These are phyloP conservation scores for Myrica gale DNA, from an alignment of 306 rosid genomes.

Conservation along the genomic window DNA sequence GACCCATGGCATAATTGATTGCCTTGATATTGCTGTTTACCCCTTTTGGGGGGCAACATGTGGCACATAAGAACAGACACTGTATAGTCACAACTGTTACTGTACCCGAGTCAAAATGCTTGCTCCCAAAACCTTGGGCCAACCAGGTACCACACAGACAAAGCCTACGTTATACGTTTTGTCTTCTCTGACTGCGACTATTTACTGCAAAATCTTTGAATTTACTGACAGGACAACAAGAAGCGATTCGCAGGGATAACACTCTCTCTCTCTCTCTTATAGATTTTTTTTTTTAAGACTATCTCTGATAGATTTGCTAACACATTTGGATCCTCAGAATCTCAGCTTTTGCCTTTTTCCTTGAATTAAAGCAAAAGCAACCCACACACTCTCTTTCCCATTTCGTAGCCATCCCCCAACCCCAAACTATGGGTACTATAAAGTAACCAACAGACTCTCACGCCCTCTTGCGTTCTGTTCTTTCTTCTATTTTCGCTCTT, in stretches of 20 bases:
- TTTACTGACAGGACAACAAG: slow-evolving; percentile 42
- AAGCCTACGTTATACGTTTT: slow-evolving; percentile 27
- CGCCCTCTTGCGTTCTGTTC: not conserved
- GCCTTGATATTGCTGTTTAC: no score
- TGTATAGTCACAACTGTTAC: not conserved
- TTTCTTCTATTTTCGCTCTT: not conserved
- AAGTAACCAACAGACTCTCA: not conserved
- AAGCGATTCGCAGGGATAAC: slow-evolving; percentile 48
- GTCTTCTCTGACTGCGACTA: slow-evolving; percentile 39
- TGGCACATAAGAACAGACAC: not conserved
- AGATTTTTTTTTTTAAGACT: no score
- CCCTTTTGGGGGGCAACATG: no score
- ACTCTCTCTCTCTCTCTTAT: slow-evolving; percentile 2
- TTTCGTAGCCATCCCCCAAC: not conserved
- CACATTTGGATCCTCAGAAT: slow-evolving; percentile 81
- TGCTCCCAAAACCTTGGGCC: slow-evolving; percentile 5
- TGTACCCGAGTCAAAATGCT: slow-evolving; percentile 25
- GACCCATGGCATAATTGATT: no score
- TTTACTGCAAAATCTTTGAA: slow-evolving; percentile 22
- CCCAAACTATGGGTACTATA: not conserved
- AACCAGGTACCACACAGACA: not conserved
- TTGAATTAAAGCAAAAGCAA: slow-evolving; percentile 36
- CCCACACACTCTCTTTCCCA: not conserved
- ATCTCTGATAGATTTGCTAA: slow-evolving; percentile 60
- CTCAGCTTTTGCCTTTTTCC: slow-evolving; percentile 50